These are phyloP conservation scores for Prunus kanzakura DNA, from an alignment of 306 rosid genomes.

Conservation along the genomic window DNA sequence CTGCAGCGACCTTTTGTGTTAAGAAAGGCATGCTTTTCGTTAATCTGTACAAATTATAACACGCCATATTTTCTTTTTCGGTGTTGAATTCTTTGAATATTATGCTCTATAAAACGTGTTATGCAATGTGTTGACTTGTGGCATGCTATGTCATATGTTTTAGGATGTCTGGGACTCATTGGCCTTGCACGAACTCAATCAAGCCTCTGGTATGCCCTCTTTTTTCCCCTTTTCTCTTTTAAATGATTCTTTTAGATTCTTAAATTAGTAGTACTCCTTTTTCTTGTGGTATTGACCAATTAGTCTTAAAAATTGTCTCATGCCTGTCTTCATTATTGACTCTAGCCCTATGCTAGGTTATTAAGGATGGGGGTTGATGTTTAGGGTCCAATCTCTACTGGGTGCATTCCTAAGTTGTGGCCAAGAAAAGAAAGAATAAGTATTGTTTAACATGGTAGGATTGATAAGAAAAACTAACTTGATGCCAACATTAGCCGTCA, in stretches of 20 bases:
- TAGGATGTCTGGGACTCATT: constrained; percentile 90
- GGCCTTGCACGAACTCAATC: constrained; percentile 75
- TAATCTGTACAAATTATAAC: neutral
- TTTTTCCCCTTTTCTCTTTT: neutral
- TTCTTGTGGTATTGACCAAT: neutral
- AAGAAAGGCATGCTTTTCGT: constrained; percentile 55
- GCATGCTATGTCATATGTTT: neutral
- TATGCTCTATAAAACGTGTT: neutral
- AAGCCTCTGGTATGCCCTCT: constrained; percentile 75
- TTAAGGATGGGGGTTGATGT: neutral
- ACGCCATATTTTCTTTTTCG: neutral
- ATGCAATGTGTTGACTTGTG: neutral
- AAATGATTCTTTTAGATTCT: neutral
- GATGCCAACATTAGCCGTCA: neutral
- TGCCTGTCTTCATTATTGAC: neutral
- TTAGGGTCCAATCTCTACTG: neutral
- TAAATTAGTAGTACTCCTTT: neutral
- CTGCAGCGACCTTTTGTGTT: constrained; percentile 90
- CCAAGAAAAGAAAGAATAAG: neutral
- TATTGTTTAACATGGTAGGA: neutral
- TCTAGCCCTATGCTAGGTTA: neutral
- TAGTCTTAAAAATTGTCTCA: neutral
- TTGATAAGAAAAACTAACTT: neutral
- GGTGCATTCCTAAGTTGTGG: neutral
- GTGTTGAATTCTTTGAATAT: neutral